Conservation (phyloP, 2,329 filamentous ascomycete genomes). For the Aspergillus sp. region DNA sequence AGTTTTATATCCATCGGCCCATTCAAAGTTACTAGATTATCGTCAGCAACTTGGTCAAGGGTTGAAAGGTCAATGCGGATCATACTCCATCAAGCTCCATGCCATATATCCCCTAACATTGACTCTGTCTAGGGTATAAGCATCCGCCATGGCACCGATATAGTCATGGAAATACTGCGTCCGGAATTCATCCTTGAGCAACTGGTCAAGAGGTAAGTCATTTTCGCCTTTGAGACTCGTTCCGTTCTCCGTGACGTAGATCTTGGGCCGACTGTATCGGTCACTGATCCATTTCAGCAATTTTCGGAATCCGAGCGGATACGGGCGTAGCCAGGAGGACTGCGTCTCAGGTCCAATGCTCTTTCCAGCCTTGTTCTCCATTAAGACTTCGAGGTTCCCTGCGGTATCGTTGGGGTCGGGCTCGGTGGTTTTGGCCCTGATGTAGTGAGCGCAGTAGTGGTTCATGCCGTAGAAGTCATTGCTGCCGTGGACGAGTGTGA, state of each 20-base stretch:
- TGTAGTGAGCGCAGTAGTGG: constrained; percentile 85
- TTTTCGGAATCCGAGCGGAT: constrained; percentile 70
- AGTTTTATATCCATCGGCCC: constrained; percentile 87
- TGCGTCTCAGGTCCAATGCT: constrained; percentile 78
- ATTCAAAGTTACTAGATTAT: constrained; percentile 67
- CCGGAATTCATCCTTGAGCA: constrained; percentile 78
- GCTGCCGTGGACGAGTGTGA: constrained; percentile 70
- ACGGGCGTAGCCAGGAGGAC: constrained; percentile 73
- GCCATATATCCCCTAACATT: constrained; percentile 76
- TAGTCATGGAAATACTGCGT: constrained; percentile 75
- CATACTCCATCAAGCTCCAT: constrained; percentile 77
- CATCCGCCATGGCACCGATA: constrained; percentile 69
- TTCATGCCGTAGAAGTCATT: constrained; percentile 97
- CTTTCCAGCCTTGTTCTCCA: constrained; percentile 66
- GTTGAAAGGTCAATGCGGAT: constrained; percentile 2
- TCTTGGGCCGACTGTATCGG: constrained; percentile 69
- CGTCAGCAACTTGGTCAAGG: not conserved
- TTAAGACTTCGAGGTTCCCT: constrained; percentile 70
- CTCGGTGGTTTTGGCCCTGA: constrained; percentile 63
- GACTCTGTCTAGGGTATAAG: constrained; percentile 67
- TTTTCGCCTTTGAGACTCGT: constrained; percentile 81
- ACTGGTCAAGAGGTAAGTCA: constrained; percentile 63
- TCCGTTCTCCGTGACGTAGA: constrained; percentile 87
- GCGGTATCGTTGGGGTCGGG: constrained; percentile 63
- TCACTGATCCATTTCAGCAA: constrained; percentile 72